Conservation (phyloP, 331 rosid species). For the Rhamnella rubrinervis region DNA sequence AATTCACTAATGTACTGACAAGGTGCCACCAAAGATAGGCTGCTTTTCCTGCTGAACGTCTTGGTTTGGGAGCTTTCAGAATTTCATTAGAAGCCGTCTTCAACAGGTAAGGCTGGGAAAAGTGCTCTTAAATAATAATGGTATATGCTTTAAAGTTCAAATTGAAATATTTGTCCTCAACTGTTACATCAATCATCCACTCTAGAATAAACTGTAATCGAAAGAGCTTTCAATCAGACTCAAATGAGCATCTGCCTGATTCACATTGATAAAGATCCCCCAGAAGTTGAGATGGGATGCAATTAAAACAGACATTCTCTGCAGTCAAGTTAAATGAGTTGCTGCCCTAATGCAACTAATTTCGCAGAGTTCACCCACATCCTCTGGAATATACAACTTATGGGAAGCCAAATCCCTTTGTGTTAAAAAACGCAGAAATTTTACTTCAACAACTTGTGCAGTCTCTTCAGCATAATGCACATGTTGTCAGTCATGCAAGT, state of each 20-base stretch:
- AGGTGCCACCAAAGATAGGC: conserved; percentile 58
- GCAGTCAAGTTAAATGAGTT: not conserved
- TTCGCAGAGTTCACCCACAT: conserved; percentile 40
- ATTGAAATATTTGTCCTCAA: not conserved
- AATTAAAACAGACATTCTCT: not conserved
- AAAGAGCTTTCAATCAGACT: not conserved
- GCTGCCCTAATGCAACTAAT: conserved; percentile 3
- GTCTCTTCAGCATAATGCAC: conserved; percentile 12
- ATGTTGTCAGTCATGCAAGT: conserved; percentile 4
- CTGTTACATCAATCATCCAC: not conserved
- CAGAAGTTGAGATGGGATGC: not conserved
- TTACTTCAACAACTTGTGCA: conserved; percentile 34
- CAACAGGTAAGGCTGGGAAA: conserved; percentile 52
- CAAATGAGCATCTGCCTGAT: not conserved
- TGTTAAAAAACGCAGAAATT: conserved; percentile 43
- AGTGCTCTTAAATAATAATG: not conserved
- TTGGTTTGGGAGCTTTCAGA: conserved; percentile 98
- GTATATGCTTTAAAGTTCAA: not conserved
- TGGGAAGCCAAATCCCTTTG: conserved; percentile 47
- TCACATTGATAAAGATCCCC: not conserved
- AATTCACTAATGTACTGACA: conserved; percentile 19
- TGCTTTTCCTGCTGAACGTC: conserved; percentile 89
- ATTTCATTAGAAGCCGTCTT: conserved; percentile 86
- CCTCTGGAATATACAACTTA: conserved; percentile 35
- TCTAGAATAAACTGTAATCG: not conserved